Conservation (phyloP, 129 eudicot species). For the Helianthus annuus region HanXRQr2.0-SUNRISE NC_035441.2:170866367-170866866, state of each 20-base stretch:
- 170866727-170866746: conserved; percentile 34
- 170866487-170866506: conserved; percentile 29
- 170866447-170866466: neutral
- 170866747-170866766: conserved; percentile 36
- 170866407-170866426: no score
- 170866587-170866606: conserved; percentile 31
- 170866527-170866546: conserved; percentile 37
- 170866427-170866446: no score
- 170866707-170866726: conserved; percentile 8
- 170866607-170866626: conserved; percentile 4
- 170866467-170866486: conserved; percentile 17
- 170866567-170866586: conserved; percentile 40
- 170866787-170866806: conserved; percentile 26
- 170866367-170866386: no score
- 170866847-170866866: conserved; percentile 39
- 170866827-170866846: conserved; percentile 18
- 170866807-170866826: conserved; percentile 32
- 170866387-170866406: no score
- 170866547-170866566: conserved; percentile 33
- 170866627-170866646: conserved; percentile 11
- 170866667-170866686: conserved; percentile 31
- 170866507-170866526: conserved; percentile 30
- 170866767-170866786: conserved; percentile 35
- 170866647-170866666: neutral
- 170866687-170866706: conserved; percentile 39